These are phyloP conservation scores for Xylaria scruposa DNA, from an alignment of 495 filamentous ascomycete species.

Conservation along the genomic window DNA sequence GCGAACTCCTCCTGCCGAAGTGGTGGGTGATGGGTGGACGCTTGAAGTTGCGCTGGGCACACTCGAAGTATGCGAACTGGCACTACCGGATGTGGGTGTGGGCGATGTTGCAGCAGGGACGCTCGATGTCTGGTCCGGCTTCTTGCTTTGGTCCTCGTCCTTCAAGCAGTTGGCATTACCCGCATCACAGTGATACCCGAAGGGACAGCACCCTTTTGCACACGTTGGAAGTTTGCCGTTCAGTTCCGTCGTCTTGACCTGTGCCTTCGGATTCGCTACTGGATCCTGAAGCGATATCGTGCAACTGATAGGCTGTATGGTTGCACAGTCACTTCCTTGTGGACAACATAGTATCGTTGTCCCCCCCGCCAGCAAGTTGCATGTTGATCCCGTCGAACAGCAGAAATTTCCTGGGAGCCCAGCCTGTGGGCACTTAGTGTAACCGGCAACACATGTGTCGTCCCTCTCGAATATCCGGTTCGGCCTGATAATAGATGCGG, in stretches of 20 bases:
- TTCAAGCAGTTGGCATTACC: slow-evolving; percentile 44
- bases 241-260: slow-evolving; percentile 74
- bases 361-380: slow-evolving; percentile 67
- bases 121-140: slow-evolving; percentile 37
- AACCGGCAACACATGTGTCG: slow-evolving; percentile 41
- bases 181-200: slow-evolving; percentile 73
- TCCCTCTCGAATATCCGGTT: slow-evolving; percentile 44
- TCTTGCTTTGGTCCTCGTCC: slow-evolving; percentile 48
- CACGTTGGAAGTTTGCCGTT: slow-evolving; percentile 62
- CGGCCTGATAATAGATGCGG: slow-evolving; percentile 39
- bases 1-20: background rate
- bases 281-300: slow-evolving; percentile 71
- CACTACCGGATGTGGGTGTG: slow-evolving; percentile 27
- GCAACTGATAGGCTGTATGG: slow-evolving; percentile 75
- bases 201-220: slow-evolving; percentile 67
- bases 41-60: slow-evolving; percentile 38
- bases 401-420: slow-evolving; percentile 76
- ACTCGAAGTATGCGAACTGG: slow-evolving; percentile 34
- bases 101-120: slow-evolving; percentile 33
- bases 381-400: slow-evolving; percentile 68
- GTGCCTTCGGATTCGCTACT: slow-evolving; percentile 61
- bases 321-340: slow-evolving; percentile 62
- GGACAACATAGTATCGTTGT: slow-evolving; percentile 84
- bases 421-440: slow-evolving; percentile 55
- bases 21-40: slow-evolving; percentile 23